Conservation (phyloP, 2,329 filamentous ascomycete species). For the Ramularia collo-cygni region DNA sequence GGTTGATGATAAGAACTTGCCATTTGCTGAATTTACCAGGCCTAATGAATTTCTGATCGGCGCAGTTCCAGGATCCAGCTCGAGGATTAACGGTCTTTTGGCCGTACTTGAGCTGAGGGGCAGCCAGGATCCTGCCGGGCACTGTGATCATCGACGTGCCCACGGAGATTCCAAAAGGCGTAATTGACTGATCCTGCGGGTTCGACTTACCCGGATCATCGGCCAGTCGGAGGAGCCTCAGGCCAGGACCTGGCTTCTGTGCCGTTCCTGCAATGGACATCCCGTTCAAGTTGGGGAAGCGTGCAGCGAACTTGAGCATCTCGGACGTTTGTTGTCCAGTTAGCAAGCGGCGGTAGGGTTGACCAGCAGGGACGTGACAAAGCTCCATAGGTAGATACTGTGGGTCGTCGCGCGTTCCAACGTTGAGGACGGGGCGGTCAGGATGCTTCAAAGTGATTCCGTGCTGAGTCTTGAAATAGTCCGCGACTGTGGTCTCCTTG, state of each 20-base stretch:
- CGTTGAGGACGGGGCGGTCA: constrained; percentile 51
- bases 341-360: constrained; percentile 56
- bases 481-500: constrained; percentile 43
- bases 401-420: constrained; percentile 52
- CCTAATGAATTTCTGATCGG: constrained; percentile 48
- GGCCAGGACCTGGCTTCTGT: constrained; percentile 41
- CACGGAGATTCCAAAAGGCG: constrained; percentile 58
- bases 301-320: constrained; percentile 70
- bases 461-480: constrained; percentile 42
- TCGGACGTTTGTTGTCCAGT: constrained; percentile 52
- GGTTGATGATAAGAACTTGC: constrained; percentile 29
- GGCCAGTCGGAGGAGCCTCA: constrained; percentile 50
- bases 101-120: constrained; percentile 57
- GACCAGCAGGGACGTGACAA: constrained; percentile 57
- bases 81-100: constrained; percentile 12
- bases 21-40: constrained; percentile 46
- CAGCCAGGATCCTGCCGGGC: constrained; percentile 57
- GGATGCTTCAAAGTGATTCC: constrained; percentile 43
- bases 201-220: constrained; percentile 8
- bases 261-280: constrained; percentile 48
- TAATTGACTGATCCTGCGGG: constrained; percentile 14
- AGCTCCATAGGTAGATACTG: constrained; percentile 62
- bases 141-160: constrained; percentile 62
- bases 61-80: constrained; percentile 28
- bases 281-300: constrained; percentile 60